Evolutionary conservation across 2,329 filamentous ascomycete genomes (phyloP), one percentile per base, ranked within the genome.

Genomic region (Fonsecaea nubica): DNA sequence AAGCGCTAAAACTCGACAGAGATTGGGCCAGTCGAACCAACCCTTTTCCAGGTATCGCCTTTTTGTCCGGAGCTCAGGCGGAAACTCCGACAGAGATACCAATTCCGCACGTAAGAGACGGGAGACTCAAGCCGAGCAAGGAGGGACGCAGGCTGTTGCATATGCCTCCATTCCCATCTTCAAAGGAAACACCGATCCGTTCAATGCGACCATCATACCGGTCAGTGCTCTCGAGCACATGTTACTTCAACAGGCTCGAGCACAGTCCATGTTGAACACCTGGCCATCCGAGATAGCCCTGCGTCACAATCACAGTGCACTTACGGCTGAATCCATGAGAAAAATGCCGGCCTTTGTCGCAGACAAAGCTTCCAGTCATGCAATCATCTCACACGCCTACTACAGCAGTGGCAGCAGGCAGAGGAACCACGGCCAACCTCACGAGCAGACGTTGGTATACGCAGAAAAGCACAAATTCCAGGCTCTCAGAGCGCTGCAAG

Each of bases 141-240:
- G 13, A 9, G 56, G 15, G n/a, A 12, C 30, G 38, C 56, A 48
- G 18, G 21, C 32, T 36, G 56, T 45, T 33, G 21, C 32, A 10
- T 9, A n/a, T 9, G 21, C 8, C 36, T 52, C 58, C 42, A 60
- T 60, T 18, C 58, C 58, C 30, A 10, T 60, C 15, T 60, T 21
- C 58, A 48, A 60, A 12, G 42, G 58, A 12, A 60, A 60, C 32
- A 50, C 42, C 5, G 42, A 60, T 60, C 42, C 42, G 32, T 60
- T 60, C 42, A 52, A 60, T 36, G 9, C 58, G 12, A 52, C 58
- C 5, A 32, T 60, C 15, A 32, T 60, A 35, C 42, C 58, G 7
- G 42, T 60, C 58, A 60, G 58, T 40, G 58, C 58, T 21, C 42
- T 60, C n/a, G 58, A 60, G 58, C 58, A 60, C 9, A 18, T 60